These are phyloP conservation scores for Globisporangium paroecandrum DNA, from an alignment of 352 stramenopile species.

Conservation along the genomic window DNA sequence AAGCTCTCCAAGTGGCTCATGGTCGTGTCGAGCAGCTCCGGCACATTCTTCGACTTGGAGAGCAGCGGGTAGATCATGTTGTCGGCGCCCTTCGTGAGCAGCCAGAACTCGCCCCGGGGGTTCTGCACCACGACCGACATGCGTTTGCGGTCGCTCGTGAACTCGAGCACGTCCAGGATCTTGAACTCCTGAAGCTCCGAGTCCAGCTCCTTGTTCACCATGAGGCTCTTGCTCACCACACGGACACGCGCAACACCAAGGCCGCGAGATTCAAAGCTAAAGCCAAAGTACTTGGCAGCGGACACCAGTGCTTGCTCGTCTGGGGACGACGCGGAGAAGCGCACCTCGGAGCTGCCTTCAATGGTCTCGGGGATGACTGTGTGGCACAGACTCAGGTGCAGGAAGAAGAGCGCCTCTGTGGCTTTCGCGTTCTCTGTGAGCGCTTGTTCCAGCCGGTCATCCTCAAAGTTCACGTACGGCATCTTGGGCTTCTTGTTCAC, in stretches of 20 bases:
- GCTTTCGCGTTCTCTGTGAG: constrained; percentile 19
- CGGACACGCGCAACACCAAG: constrained; percentile 58
- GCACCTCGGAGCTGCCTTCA: constrained; percentile 48
- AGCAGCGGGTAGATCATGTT: constrained; percentile 88
- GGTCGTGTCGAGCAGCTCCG: constrained; percentile 56
- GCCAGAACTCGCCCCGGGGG: constrained; percentile 59
- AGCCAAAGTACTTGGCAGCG: constrained; percentile 81
- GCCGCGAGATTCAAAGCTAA: constrained; percentile 67
- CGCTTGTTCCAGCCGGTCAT: constrained; percentile 38
- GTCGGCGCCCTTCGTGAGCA: constrained; percentile 91
- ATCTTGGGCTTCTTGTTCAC: constrained; percentile 25
- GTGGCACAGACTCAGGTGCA: constrained; percentile 80
- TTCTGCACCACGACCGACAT: constrained; percentile 81
- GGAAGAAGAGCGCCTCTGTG: constrained; percentile 77
- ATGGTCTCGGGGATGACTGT: constrained; percentile 69
- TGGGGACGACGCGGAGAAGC: constrained; percentile 75
- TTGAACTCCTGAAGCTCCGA: constrained; percentile 64
- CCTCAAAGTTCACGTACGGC: constrained; percentile 82
- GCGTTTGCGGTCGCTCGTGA: constrained; percentile 88
- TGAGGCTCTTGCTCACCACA: constrained; percentile 38
- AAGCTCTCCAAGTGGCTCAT: constrained; percentile 71
- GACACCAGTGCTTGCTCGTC: constrained; percentile 89
- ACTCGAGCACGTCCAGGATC: constrained; percentile 95
- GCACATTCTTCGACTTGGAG: constrained; percentile 48
- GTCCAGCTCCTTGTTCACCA: constrained; percentile 29